These are phyloP conservation scores for Aspergillus floridensis DNA, from an alignment of 2,329 filamentous ascomycete genomes.

Conservation along the genomic window DNA sequence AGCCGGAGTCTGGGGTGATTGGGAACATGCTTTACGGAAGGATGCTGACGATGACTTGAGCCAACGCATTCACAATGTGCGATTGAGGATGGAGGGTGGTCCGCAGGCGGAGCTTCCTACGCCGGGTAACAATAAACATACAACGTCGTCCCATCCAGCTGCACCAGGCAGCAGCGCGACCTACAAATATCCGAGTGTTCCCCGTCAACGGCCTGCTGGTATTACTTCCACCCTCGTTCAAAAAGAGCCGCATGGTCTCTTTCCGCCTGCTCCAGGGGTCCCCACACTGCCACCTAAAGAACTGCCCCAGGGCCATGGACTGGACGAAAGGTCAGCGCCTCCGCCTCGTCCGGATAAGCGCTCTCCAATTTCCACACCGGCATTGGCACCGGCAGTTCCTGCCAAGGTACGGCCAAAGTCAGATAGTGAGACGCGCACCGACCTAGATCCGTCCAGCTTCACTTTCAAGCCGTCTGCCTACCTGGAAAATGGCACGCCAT, in stretches of 20 bases:
- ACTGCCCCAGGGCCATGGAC: constrained; percentile 13
- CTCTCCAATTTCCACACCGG: constrained; percentile 13
- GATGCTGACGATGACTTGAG: constrained; percentile 47
- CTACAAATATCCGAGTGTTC: constrained; percentile 47
- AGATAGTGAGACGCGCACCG: constrained; percentile 18
- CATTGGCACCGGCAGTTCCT: constrained; percentile 23
- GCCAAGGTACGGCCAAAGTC: constrained; percentile 24
- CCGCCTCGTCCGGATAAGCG: constrained; percentile 30
- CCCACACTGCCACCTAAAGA: constrained; percentile 44
- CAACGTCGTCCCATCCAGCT: constrained; percentile 13
- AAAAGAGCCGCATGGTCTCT: constrained; percentile 17
- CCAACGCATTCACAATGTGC: constrained; percentile 52
- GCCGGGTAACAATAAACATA: constrained; percentile 9
- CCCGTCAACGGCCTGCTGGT: constrained; percentile 33
- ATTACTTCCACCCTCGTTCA: constrained; percentile 20
- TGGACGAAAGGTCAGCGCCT: constrained; percentile 19
- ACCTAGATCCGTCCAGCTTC: constrained; percentile 55
- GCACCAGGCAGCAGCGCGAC: constrained; percentile 23
- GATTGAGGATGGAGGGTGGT: constrained; percentile 38
- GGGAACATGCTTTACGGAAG: constrained; percentile 47
- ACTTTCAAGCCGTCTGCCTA: constrained; percentile 83
- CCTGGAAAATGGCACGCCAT: constrained; percentile 81
- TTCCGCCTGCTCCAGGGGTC: constrained; percentile 21
- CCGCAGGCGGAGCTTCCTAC: constrained; percentile 11
- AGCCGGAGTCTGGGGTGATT: constrained; percentile 54